These are phyloP conservation scores for Fusarium robinianum DNA, from an alignment of 2,329 filamentous ascomycete species.

Conservation along the genomic window DNA sequence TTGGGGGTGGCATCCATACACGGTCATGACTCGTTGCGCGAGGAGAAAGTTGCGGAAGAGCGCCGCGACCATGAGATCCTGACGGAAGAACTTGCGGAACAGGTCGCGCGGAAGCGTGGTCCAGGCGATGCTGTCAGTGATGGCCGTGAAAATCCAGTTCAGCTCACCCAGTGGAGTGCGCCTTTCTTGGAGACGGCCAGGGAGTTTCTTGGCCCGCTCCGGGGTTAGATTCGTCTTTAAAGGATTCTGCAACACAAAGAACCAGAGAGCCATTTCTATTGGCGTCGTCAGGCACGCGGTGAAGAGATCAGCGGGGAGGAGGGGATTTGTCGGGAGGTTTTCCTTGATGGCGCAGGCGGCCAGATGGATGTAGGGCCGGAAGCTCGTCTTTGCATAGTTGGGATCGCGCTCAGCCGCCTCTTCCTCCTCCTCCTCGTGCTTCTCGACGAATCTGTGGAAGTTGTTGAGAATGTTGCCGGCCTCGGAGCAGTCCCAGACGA, in stretches of 20 bases:
- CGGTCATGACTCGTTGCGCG: conserved; percentile 92
- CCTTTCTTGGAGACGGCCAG: conserved; percentile 88
- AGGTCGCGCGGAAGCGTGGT: conserved; percentile 87
- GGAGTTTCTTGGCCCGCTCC: conserved; percentile 85
- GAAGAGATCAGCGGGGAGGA: conserved; percentile 91
- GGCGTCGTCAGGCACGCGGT: conserved; percentile 95
- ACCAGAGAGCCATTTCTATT: conserved; percentile 95
- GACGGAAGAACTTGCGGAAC: conserved; percentile 95
- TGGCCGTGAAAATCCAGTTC: conserved; percentile 99
- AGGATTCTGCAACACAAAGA: conserved; percentile 94
- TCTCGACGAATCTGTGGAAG: conserved; percentile 92
- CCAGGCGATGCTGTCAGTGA: conserved; percentile 99
- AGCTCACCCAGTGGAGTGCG: conserved; percentile 92
- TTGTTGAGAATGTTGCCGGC: conserved; percentile 94
- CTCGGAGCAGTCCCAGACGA: conserved; percentile 97
- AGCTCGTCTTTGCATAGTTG: conserved; percentile 77
- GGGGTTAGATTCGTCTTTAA: conserved; percentile 69
- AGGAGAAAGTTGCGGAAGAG: conserved; percentile 95
- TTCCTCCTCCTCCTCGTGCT: conserved; percentile 87
- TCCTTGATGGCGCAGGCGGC: conserved; percentile 91
- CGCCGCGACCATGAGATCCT: conserved; percentile 98
- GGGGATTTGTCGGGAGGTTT: conserved; percentile 91
- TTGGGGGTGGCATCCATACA: conserved; percentile 93
- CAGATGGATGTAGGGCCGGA: conserved; percentile 77
- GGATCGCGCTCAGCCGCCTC: conserved; percentile 78